A percentile compares a stretch with the other conserved stretches of the same genome.
Conservation (phyloP, 768 basidiomycete genomes). For the Auricularia heimuer region DNA sequence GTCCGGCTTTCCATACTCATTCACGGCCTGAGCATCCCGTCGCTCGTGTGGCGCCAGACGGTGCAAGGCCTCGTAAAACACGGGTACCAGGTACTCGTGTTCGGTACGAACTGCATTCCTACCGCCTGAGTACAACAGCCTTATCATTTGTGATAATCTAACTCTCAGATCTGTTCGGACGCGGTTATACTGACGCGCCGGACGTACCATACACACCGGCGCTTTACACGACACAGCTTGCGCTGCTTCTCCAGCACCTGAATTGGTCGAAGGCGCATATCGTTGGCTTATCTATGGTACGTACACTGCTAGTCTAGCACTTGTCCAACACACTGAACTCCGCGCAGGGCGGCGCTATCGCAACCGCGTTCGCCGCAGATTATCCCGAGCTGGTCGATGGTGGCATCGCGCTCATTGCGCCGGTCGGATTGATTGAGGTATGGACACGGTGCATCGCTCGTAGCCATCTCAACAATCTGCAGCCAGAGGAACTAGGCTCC, state of each 20-base stretch:
- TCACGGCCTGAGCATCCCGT: slow-evolving; percentile 67
- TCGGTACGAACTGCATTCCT: slow-evolving; percentile 35
- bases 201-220: slow-evolving; percentile 53
- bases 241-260: slow-evolving; percentile 69
- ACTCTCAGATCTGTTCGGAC: slow-evolving; percentile 60
- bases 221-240: slow-evolving; percentile 69
- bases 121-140: background rate
- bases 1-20: slow-evolving; percentile 16
- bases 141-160: no score
- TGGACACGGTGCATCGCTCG: background rate
- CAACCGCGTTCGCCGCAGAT: slow-evolving; percentile 56
- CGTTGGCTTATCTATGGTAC: slow-evolving; percentile 69
- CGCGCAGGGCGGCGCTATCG: slow-evolving; percentile 59
- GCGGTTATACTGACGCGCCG: slow-evolving; percentile 77
- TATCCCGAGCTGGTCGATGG: slow-evolving; percentile 64
- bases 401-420: slow-evolving; percentile 57
- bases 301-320: slow-evolving; percentile 5
- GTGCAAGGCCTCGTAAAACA: slow-evolving; percentile 52
- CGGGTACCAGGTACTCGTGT: slow-evolving; percentile 67
- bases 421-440: slow-evolving; percentile 51
- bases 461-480: background rate
- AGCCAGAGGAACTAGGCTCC: background rate
- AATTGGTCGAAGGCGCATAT: slow-evolving; percentile 59
- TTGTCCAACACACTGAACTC: background rate
- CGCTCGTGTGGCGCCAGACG: slow-evolving; percentile 69